Base-by-base conservation (phyloP, 2,329 filamentous ascomycete genomes). In the Ophiosphaerella herpotricha region DNA sequence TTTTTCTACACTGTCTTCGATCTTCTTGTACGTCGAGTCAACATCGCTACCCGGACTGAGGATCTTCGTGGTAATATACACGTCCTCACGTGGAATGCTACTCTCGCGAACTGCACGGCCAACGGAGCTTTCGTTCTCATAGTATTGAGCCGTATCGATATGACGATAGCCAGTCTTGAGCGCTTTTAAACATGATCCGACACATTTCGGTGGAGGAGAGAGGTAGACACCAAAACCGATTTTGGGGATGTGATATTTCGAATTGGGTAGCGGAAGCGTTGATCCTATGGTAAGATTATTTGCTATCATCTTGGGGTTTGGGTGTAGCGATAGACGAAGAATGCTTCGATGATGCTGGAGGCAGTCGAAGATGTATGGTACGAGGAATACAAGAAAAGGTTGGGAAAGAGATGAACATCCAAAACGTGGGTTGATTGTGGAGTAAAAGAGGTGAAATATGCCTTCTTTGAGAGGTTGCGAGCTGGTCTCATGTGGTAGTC, bases 61-160 rank as follows among this genome's bases (percentile, higher is more conserved):
- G 48, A 90, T 84, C 74, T 91, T 91, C 50, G 85, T 87, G 0
- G 88, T 90, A 34, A 90, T 71, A 68, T 87, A 91, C 41, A 91
- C 63, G 7, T 88, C 78, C 13, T 78, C 73, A 29, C 85, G 80
- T 5, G 78, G 73, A 5, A 90, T 55, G 0, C 78, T 78, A 2
- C 82, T 85, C 48, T 80, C 67, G 21, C 74, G 74, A n/a, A 90
- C 71, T 1, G 87, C 87, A 43, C 82, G 75, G 3, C 87, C 85
- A 39, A 91, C 86, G 64, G 86, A 78, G 11, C 73, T 67, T 64
- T 91, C 88, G 61, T 91, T 91, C 44, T 73, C 80, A 68, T 91
- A 91, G 68, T 83, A 83, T 64, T 87, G 84, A 0, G 88, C 88
- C 1, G 86, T 82, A 70, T 88, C 85, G 46, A 88, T 82, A 63